A percentile compares a stretch with the other conserved stretches of the same genome.
Conservation (phyloP, 2,329 filamentous ascomycete genomes). For the Sarocladium brachiariae region DNA sequence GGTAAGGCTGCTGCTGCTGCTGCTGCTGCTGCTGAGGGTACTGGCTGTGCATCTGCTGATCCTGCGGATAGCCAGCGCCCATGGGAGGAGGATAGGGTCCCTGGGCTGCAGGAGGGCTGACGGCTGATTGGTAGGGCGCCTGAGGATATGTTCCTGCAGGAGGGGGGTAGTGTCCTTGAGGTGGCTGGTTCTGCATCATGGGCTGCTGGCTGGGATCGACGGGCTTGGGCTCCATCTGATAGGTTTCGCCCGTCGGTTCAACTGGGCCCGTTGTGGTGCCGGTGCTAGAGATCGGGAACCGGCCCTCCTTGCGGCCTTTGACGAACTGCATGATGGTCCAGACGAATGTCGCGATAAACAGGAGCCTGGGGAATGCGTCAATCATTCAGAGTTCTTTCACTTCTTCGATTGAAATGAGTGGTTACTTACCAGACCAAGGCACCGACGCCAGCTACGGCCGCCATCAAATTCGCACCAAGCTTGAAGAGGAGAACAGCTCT, state of each 20-base stretch:
- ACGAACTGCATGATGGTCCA: conserved; percentile 29
- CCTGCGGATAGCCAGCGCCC: neutral
- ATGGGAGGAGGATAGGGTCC: neutral
- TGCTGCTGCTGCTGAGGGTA: conserved; percentile 16
- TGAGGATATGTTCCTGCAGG: conserved; percentile 9
- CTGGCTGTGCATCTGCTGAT: conserved; percentile 16
- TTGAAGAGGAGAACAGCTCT: conserved; percentile 27
- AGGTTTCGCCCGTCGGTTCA: conserved; percentile 16
- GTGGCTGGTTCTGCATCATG: conserved; percentile 6
- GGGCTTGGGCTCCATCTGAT: conserved; percentile 28
- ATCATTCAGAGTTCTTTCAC: neutral
- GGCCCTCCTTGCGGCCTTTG: conserved; percentile 30
- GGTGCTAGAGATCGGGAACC: conserved; percentile 20
- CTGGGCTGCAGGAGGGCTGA: conserved; percentile 10
- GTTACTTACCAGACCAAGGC: conserved; percentile 34
- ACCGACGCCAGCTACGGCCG: conserved; percentile 35
- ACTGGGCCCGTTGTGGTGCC: conserved; percentile 2
- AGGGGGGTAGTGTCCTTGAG: conserved; percentile 9
- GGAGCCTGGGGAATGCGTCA: conserved; percentile 22
- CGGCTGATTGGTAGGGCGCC: conserved; percentile 8
- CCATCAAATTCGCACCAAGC: conserved; percentile 27
- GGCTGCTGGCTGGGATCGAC: conserved; percentile 17
- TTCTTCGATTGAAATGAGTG: too few relatives aligned
- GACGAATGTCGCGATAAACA: conserved; percentile 31
- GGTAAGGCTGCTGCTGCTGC: conserved; percentile 13